Evolutionary conservation across 352 stramenopile genomes (phyloP), one percentile per base, ranked within the genome.

Genomic region (Thraustochytrium sp.): DNA sequence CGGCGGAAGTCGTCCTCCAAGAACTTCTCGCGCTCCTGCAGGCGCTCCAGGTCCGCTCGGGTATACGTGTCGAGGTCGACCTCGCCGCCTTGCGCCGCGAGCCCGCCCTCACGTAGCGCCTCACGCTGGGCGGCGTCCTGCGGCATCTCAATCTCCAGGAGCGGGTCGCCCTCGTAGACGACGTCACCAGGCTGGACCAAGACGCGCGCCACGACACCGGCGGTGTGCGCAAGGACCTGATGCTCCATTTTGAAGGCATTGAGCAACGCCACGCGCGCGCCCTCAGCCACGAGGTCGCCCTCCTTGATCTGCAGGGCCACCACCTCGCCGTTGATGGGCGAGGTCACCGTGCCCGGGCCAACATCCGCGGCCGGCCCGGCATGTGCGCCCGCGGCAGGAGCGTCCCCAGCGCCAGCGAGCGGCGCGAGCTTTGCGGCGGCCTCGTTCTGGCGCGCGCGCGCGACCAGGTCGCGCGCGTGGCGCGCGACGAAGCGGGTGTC

Each of bases 171-270:
- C 21, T 83, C 76, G 2, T 31, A 37, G 16, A 84, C 36, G 40
- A 62, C 44, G 31, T 82, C 59, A 5, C 65, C 65, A 3, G 65
- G 16, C 29, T 64, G 8, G 5, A 84, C 64, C 29, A 56, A 29
- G 11, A 84, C 49, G 37, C 53, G 44, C n/a, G 16, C 31, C 0
- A 84, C 61, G 18, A 83, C 40, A 29, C 76, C 76, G 16, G 26
- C 23, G 5, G 16, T 11, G n/a, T 84, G 23, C 16, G 59, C 49
- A 13, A 83, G 29, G 11, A 84, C 34, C 29, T 84, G 62, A 36
- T 84, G 76, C 76, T 84, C 76, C 76, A 84, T 84, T 34, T 84
- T 84, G 61, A 84, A 83, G n/a, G 76, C 61, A 34, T 75, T 63
- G 0, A 84, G 63, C 13, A 84, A 13, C 8, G 53, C 61, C 3